Evolutionary conservation across 2,329 filamentous ascomycete genomes (phyloP), one percentile per base, ranked within the genome.

Genomic region (Cryoendolithus antarcticus): DNA sequence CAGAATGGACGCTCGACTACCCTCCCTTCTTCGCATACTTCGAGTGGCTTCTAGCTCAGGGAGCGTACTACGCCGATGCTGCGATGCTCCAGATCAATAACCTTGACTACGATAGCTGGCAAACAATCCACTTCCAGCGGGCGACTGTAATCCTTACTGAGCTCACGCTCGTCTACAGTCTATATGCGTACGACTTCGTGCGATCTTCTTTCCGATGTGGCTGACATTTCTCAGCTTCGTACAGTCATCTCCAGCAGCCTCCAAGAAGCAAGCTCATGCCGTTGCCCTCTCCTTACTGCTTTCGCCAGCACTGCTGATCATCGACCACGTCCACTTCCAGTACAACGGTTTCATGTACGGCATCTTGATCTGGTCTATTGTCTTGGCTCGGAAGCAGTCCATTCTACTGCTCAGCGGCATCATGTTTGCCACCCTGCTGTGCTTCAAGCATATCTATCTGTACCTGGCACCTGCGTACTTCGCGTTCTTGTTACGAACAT

Each of bases 1-100:
- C 91, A 43, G 86, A 96, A 85, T 98, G 91, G 91, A 98, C 91
- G 0, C 80, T 98, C 56, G 91, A 98, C 66, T 98, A 98, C 59
- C 91, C 91, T 27, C 91, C 91, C 6, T 95, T 96, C 65, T 98
- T 98, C 58, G 91, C 91, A 50, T 88, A 83, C 59, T 95, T 96
- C 64, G 91, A 98, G 70, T 96, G 86, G 86, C 59, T 78, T 33
- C 72, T 98, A 53, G 91, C 91, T 34, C 83, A 91, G 53, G 69
- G 78, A 42, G 91, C 88, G 19, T 74, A 70, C 47, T 75, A 83
- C 57, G 71, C 77, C 46, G 88, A 98, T 57, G 77, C 83, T 15
- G 74, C 71, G 42, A 91, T 98, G 82, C 69, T 96, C 40, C 70
- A 77, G 45, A 69, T 96, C 39, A 74, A 80, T 55, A 86, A 88